Conservation (phyloP, 345 rosid species). For the Populus nigra region DNA sequence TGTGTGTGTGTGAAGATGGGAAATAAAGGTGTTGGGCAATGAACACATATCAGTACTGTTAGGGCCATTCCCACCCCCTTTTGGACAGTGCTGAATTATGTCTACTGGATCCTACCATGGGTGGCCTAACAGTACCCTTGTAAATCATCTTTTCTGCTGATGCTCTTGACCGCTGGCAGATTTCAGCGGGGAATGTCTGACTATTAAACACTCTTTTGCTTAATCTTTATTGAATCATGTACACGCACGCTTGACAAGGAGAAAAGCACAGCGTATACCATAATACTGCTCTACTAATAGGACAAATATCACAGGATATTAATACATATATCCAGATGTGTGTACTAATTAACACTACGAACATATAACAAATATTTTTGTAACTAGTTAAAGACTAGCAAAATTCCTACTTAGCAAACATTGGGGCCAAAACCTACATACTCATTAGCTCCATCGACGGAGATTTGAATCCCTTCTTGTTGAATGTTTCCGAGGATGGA, state of each 20-base stretch:
- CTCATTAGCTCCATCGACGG: slow-evolving; percentile 88
- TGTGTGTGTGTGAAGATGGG: slow-evolving; percentile 5
- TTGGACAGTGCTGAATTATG: not conserved
- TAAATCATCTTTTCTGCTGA: slow-evolving; percentile 9
- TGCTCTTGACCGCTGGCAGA: slow-evolving; percentile 30
- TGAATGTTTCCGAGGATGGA: slow-evolving; percentile 96
- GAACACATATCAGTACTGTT: slow-evolving; percentile 6
- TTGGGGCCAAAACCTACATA: slow-evolving; percentile 95
- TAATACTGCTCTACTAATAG: not conserved
- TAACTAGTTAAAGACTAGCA: slow-evolving; percentile 15
- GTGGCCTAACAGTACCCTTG: slow-evolving; percentile 7
- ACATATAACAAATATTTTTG: too few species aligned
- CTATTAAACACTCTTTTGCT: not conserved
- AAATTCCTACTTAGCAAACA: slow-evolving; percentile 50
- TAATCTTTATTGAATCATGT: slow-evolving; percentile 14
- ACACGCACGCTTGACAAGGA: not conserved
- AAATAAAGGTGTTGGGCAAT: slow-evolving; percentile 6
- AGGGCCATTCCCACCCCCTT: slow-evolving; percentile 5
- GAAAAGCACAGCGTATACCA: not conserved
- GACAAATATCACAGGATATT: not conserved
- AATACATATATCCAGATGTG: not conserved
- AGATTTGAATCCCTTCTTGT: slow-evolving; percentile 93
- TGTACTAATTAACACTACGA: not conserved
- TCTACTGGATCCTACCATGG: slow-evolving; percentile 28
- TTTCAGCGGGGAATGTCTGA: slow-evolving; percentile 7